phyloP scores from a whole-genome alignment of 495 filamentous ascomycete species.

The Penicillium pulvis region DNA sequence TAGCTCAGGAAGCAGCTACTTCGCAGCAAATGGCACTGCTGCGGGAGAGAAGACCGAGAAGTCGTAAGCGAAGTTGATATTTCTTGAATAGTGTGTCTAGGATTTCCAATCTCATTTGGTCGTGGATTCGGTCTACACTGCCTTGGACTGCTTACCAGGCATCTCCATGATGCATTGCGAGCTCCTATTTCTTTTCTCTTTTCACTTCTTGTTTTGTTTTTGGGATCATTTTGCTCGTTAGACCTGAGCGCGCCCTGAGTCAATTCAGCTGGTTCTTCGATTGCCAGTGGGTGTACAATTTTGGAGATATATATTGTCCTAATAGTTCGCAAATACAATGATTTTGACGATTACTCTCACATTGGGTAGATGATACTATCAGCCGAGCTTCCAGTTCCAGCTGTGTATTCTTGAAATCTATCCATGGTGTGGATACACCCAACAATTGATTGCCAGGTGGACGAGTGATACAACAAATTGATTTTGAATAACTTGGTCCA shows the following conservation, averaged over 20 bases:
- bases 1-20: slow-evolving; percentile 36
- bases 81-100: neutral
- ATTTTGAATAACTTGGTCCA: slow-evolving; percentile 1
- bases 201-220: neutral
- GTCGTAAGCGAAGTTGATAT: neutral
- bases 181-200: neutral
- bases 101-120: neutral
- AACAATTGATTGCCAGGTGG: neutral
- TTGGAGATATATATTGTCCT: slow-evolving; percentile 9
- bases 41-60: slow-evolving; percentile 20
- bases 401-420: too few species aligned
- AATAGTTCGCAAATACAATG: slow-evolving; percentile 7
- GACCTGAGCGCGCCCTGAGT: slow-evolving; percentile 7
- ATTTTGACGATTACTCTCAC: neutral
- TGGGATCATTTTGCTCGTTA: neutral
- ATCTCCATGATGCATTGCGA: neutral
- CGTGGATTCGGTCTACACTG: neutral
- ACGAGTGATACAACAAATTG: neutral
- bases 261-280: slow-evolving; percentile 3
- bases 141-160: neutral
- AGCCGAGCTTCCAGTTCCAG: neutral
- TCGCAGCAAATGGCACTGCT: slow-evolving; percentile 31
- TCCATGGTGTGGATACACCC: neutral
- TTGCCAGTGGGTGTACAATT: slow-evolving; percentile 1
- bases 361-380: too few species aligned